A percentile compares a stretch with the other conserved stretches of the same genome.
Conservation (phyloP, 495 filamentous ascomycete genomes). For the Acidiella bohemica region DNA sequence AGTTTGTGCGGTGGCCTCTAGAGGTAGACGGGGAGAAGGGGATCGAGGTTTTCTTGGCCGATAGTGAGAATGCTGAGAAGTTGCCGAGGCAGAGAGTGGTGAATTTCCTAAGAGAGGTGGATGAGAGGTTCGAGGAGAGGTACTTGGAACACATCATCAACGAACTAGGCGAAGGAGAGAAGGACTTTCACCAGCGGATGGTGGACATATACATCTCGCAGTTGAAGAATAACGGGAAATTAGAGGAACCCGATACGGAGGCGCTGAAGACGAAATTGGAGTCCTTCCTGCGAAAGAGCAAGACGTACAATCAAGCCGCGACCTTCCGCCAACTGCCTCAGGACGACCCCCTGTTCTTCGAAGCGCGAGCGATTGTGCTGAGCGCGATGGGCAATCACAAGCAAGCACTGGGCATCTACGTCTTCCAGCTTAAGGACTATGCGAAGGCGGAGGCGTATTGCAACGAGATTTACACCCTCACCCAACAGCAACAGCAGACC, state of each 20-base stretch:
- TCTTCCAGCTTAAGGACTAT: constrained; percentile 80
- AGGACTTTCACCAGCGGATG: constrained; percentile 75
- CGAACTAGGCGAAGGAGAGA: constrained; percentile 71
- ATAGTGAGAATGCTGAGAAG: constrained; percentile 89
- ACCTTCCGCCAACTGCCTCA: constrained; percentile 62
- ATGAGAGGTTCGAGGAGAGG: constrained; percentile 53
- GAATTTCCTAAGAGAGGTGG: constrained; percentile 54
- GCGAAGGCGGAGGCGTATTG: constrained; percentile 93
- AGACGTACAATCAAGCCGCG: constrained; percentile 64
- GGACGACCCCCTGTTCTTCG: constrained; percentile 74
- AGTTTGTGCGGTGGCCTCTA: constrained; percentile 83
- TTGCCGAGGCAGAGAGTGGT: constrained; percentile 65
- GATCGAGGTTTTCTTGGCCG: constrained; percentile 90
- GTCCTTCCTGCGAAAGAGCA: constrained; percentile 58
- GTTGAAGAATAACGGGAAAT: constrained; percentile 39
- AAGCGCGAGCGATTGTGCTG: constrained; percentile 80
- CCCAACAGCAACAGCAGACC: constrained; percentile 22
- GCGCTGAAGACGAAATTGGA: constrained; percentile 53
- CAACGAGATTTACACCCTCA: constrained; percentile 57
- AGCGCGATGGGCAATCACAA: constrained; percentile 93
- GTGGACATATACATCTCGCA: constrained; percentile 60
- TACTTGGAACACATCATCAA: constrained; percentile 88
- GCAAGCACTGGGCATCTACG: constrained; percentile 88
- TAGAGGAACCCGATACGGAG: constrained; percentile 33
- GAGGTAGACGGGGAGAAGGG: constrained; percentile 56